These are phyloP conservation scores for Coemansia sp. DNA, from an alignment of 192 early-diverging fungal genomes.

Conservation along the genomic window DNA sequence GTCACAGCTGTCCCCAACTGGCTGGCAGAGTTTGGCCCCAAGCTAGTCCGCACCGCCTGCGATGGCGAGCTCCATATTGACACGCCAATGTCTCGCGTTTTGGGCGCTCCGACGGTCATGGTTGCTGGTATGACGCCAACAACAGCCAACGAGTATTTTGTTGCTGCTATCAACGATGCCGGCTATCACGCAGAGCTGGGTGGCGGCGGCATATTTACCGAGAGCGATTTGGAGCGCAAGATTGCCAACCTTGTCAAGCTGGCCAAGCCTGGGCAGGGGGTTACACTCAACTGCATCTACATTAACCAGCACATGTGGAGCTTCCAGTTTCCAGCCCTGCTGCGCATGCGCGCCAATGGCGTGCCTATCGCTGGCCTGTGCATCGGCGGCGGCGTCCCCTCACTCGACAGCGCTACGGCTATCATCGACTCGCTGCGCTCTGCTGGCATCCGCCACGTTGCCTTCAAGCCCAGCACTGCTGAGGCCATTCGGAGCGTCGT, in stretches of 20 bases:
- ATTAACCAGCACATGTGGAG: conserved; percentile 88
- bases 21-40: conserved; percentile 81
- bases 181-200: conserved; percentile 93
- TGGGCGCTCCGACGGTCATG: conserved; percentile 92
- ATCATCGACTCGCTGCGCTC: conserved; percentile 75
- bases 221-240: conserved; percentile 67
- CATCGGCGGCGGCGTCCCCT: conserved; percentile 92
- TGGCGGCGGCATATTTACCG: conserved; percentile 89
- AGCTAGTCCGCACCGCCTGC: conserved; percentile 66
- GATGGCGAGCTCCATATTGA: conserved; percentile 77
- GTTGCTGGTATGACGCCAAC: conserved; percentile 95
- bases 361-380: conserved; percentile 91
- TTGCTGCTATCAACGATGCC: conserved; percentile 83
- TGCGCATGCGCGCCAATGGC: conserved; percentile 81
- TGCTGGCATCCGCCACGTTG: conserved; percentile 75
- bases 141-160: conserved; percentile 80
- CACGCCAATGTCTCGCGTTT: conserved; percentile 81
- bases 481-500: conserved; percentile 81
- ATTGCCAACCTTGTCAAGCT: conserved; percentile 74
- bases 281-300: conserved; percentile 93
- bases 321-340: conserved; percentile 79
- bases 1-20: conserved; percentile 85
- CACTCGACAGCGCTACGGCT: conserved; percentile 82
- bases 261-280: conserved; percentile 79
- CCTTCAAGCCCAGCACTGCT: conserved; percentile 87